A percentile compares a stretch with the other conserved stretches of the same genome.
These are phyloP conservation scores for Coemansia sp. DNA, from an alignment of 192 early-diverging fungal species.

Conservation along the genomic window DNA sequence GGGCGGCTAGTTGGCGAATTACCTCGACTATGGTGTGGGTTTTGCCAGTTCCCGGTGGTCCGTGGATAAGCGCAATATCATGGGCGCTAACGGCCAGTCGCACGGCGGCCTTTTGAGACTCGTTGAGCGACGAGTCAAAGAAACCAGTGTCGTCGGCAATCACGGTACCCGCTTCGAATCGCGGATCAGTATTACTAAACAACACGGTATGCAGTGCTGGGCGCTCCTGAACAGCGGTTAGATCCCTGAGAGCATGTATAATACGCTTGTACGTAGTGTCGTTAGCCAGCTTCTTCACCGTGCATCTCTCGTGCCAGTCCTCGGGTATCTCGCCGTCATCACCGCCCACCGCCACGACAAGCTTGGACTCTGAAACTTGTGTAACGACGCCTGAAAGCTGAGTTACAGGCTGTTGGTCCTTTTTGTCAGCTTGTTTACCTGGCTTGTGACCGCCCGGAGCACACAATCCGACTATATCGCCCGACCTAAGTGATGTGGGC, in stretches of 20 bases:
- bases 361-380: conserved; percentile 58
- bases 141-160: conserved; percentile 35
- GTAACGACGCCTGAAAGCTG: conserved; percentile 60
- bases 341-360: conserved; percentile 67
- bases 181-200: conserved; percentile 45
- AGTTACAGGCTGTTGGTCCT: background rate
- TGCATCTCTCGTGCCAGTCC: conserved; percentile 65
- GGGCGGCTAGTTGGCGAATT: conserved; percentile 69
- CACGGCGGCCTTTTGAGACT: conserved; percentile 73
- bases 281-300: conserved; percentile 60
- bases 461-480: conserved; percentile 74
- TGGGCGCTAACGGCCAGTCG: conserved; percentile 60
- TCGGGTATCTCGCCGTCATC: conserved; percentile 57
- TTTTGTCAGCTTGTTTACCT: conserved; percentile 26
- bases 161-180: conserved; percentile 18
- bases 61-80: conserved; percentile 78
- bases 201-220: conserved; percentile 47
- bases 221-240: conserved; percentile 24
- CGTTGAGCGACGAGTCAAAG: conserved; percentile 68
- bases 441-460: conserved; percentile 29
- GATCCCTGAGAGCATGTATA: conserved; percentile 34
- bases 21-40: conserved; percentile 88
- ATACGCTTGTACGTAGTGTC: conserved; percentile 51
- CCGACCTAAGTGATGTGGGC: conserved; percentile 61
- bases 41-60: conserved; percentile 90